Conservation (phyloP, 768 basidiomycete species). For the Boletus coccyginus region DNA sequence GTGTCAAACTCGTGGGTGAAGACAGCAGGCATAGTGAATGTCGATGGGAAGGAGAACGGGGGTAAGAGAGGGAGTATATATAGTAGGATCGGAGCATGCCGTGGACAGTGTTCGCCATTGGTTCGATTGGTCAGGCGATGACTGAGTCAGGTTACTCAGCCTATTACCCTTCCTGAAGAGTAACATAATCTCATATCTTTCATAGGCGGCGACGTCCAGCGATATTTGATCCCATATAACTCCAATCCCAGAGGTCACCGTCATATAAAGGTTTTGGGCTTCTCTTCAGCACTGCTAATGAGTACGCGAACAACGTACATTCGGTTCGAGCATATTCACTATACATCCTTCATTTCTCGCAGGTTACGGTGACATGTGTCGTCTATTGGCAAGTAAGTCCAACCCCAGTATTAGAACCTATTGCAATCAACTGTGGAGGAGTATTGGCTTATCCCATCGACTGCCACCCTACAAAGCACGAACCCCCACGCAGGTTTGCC, state of each 20-base stretch:
- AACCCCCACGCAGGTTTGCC: neutral
- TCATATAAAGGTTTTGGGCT: no score
- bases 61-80: constrained; percentile 12
- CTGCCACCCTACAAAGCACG: neutral
- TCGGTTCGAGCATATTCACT: no score
- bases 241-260: neutral
- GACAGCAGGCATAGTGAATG: constrained; percentile 37
- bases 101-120: no score
- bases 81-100: constrained; percentile 13
- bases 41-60: neutral
- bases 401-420: no score
- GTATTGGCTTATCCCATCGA: neutral
- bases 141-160: no score
- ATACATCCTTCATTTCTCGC: neutral
- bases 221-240: neutral
- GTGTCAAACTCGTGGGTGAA: constrained; percentile 54
- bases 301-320: no score
- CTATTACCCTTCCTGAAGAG: no score
- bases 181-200: no score
- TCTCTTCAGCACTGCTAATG: no score
- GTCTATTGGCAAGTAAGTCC: neutral
- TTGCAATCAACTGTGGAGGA: neutral
- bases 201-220: no score
- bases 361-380: neutral
- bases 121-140: no score